phyloP scores from a whole-genome alignment of 2,329 filamentous ascomycete species.

The Ophiognomonia clavigignenti-juglandacearum region DNA sequence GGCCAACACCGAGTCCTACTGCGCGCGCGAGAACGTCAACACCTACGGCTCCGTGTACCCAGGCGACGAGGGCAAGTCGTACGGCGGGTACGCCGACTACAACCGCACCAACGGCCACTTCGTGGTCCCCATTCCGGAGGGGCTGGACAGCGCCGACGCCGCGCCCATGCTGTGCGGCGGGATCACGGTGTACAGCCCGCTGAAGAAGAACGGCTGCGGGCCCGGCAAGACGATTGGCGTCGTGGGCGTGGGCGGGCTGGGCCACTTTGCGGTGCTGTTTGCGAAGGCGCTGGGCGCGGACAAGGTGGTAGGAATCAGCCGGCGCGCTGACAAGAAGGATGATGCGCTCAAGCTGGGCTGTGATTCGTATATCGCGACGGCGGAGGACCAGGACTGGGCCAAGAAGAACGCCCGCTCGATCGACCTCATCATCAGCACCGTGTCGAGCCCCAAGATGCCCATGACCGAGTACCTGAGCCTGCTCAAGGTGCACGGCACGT shows the following conservation, averaged over 20 bases:
- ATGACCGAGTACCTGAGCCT: constrained; percentile 55
- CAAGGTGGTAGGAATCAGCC: constrained; percentile 53
- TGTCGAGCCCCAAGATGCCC: constrained; percentile 50
- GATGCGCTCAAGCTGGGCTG: constrained; percentile 54
- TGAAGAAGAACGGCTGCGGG: constrained; percentile 57
- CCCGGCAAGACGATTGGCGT: constrained; percentile 64
- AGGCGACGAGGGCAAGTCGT: constrained; percentile 48
- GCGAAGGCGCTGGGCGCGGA: constrained; percentile 62
- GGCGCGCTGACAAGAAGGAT: constrained; percentile 43
- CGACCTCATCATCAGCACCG: constrained; percentile 55
- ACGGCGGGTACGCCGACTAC: constrained; percentile 45
- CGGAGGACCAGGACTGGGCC: constrained; percentile 47
- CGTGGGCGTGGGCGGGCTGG: constrained; percentile 62
- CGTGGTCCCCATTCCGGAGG: constrained; percentile 37
- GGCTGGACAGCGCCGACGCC: constrained; percentile 31
- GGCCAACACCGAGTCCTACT: constrained; percentile 32
- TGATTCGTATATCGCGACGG: constrained; percentile 37
- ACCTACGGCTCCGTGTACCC: constrained; percentile 50
- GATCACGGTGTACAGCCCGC: constrained; percentile 59
- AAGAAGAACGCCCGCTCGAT: constrained; percentile 42
- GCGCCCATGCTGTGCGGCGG: constrained; percentile 67
- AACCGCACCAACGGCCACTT: constrained; percentile 36
- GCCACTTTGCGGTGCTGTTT: constrained; percentile 63
- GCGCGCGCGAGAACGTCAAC: constrained; percentile 30
- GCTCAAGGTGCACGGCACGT: constrained; percentile 53